A percentile compares a stretch with the other conserved stretches of the same genome.
Conservation (phyloP, 2,329 filamentous ascomycete genomes). For the Myriosclerotinia scirpicola region DNA sequence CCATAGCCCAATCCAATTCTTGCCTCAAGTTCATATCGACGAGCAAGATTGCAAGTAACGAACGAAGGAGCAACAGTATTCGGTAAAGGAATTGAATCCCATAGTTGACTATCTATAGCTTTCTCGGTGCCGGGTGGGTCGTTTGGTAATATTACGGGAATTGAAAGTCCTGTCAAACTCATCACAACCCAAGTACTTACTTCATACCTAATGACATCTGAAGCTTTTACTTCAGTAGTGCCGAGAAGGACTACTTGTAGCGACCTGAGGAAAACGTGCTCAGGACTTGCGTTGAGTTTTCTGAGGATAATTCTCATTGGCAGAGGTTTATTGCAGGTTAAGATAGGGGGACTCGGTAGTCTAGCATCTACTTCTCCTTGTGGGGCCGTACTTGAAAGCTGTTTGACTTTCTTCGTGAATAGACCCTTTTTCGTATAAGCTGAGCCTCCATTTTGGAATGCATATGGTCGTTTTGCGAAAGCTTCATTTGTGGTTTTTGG, state of each 20-base stretch:
- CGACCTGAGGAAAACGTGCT: constrained; percentile 72
- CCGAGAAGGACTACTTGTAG: constrained; percentile 81
- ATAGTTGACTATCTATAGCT: constrained; percentile 68
- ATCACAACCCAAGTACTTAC: constrained; percentile 73
- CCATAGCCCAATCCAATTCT: constrained; percentile 77
- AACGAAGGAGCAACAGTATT: constrained; percentile 88
- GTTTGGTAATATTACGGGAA: constrained; percentile 63
- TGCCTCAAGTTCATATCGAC: constrained; percentile 81
- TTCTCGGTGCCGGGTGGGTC: constrained; percentile 64
- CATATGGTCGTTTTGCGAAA: constrained; percentile 73
- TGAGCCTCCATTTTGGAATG: constrained; percentile 49
- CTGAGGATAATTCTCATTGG: constrained; percentile 78
- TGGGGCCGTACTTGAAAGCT: constrained; percentile 52
- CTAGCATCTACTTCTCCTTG: constrained; percentile 76
- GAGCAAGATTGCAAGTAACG: constrained; percentile 80
- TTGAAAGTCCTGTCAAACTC: constrained; percentile 67
- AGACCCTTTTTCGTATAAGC: constrained; percentile 39
- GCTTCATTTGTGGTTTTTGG: constrained; percentile 69
- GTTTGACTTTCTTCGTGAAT: constrained; percentile 36
- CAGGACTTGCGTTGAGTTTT: constrained; percentile 67
- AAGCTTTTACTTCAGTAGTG: constrained; percentile 75
- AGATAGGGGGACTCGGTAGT: constrained; percentile 79
- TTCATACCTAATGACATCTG: constrained; percentile 71
- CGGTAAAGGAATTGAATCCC: constrained; percentile 71
- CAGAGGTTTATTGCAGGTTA: constrained; percentile 85